A percentile compares a stretch with the other conserved stretches of the same genome.
These are phyloP conservation scores for Zymoseptoria brevis DNA, from an alignment of 2,329 filamentous ascomycete species.

Conservation along the genomic window DNA sequence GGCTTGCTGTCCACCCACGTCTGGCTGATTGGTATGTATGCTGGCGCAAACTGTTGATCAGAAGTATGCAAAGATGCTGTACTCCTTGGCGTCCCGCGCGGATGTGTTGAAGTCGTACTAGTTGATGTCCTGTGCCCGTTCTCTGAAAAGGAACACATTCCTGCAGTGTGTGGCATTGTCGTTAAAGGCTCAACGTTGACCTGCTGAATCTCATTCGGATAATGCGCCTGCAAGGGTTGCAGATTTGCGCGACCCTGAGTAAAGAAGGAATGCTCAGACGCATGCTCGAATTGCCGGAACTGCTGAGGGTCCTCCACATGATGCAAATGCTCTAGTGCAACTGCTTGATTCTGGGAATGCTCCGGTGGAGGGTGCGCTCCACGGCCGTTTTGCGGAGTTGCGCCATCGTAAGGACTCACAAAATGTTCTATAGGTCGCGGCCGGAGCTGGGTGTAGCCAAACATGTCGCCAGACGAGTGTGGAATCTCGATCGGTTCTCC, in stretches of 20 bases:
- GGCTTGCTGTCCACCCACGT: constrained; percentile 3
- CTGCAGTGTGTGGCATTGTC: background rate
- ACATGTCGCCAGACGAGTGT: constrained; percentile 2
- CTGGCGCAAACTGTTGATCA: background rate
- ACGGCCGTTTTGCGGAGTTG: constrained; percentile 9
- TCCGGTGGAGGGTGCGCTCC: constrained; percentile 8
- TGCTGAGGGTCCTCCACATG: constrained; percentile 1
- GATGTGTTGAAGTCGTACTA: background rate
- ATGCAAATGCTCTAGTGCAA: background rate
- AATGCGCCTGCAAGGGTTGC: too few relatives aligned
- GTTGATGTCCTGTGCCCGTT: background rate
- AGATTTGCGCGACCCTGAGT: background rate
- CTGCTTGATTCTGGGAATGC: background rate
- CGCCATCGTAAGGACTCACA: constrained; percentile 6
- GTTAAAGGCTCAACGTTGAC: background rate
- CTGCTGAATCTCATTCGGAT: background rate
- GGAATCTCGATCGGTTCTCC: constrained; percentile 1
- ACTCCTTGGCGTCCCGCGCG: background rate
- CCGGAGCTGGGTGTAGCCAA: constrained; percentile 9
- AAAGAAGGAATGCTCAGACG: background rate
- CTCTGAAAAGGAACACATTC: background rate
- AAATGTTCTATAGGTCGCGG: constrained; percentile 8
- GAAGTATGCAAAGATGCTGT: background rate
- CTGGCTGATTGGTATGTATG: background rate
- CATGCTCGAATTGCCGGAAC: background rate